Percentiles rank a stretch among this genome's conserved stretches.
Conservation (phyloP, 31 red algal genomes). For the Endocladia muricata region DNA sequence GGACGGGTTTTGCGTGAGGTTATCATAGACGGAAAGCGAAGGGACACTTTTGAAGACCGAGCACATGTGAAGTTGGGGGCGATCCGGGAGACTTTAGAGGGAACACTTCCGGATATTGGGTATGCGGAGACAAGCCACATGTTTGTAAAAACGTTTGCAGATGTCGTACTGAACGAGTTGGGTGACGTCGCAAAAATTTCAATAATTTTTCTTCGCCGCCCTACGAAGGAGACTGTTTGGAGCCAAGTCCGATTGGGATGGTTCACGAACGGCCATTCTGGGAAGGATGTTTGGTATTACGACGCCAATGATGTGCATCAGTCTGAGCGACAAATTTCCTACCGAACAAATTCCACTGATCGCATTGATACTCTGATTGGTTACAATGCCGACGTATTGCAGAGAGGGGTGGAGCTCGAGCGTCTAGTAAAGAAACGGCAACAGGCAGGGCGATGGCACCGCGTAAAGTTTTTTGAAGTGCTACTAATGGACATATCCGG, state of each 20-base stretch:
- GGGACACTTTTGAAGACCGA: conserved; percentile 42
- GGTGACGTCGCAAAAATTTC: conserved; percentile 61
- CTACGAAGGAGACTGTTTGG: conserved; percentile 41
- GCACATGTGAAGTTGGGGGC: conserved; percentile 50
- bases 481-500: conserved; percentile 27
- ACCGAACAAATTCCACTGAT: conserved; percentile 10
- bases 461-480: conserved; percentile 34
- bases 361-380: conserved; percentile 31
- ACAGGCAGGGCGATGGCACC: not conserved
- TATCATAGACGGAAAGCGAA: conserved; percentile 37
- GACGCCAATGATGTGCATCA: conserved; percentile 49
- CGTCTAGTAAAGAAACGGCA: conserved; percentile 12
- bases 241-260: conserved; percentile 84
- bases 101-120: conserved; percentile 30
- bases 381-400: conserved; percentile 58
- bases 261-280: conserved; percentile 69
- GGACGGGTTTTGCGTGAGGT: conserved; percentile 43
- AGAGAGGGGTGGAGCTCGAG: conserved; percentile 30
- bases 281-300: conserved; percentile 83
- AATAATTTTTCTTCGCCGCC: conserved; percentile 67
- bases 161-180: conserved; percentile 65
- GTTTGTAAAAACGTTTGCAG: conserved; percentile 91
- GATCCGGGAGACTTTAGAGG: conserved; percentile 60
- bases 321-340: conserved; percentile 25
- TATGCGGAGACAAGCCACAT: conserved; percentile 91